phyloP scores from a whole-genome alignment of 352 stramenopile genomes.

The Globisporangium iwayamae region DNA sequence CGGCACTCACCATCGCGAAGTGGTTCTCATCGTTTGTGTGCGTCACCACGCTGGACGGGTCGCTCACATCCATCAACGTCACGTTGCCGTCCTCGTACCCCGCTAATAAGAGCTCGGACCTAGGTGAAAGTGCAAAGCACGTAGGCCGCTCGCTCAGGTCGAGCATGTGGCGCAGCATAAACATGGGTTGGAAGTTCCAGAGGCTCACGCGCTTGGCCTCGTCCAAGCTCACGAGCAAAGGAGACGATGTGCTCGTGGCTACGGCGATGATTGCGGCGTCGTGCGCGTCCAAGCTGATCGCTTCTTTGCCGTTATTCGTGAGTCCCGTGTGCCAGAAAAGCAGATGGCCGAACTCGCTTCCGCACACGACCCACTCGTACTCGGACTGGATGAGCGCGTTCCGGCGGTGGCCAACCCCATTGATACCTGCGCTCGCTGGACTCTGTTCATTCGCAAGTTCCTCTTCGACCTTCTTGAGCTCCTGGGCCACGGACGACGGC shows the following conservation, averaged over 20 bases:
- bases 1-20: constrained; percentile 52
- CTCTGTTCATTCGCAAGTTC: not conserved
- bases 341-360: constrained; percentile 57
- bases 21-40: constrained; percentile 44
- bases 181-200: constrained; percentile 57
- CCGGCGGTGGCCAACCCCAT: not conserved
- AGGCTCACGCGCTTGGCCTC: constrained; percentile 35
- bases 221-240: constrained; percentile 57
- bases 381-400: constrained; percentile 40
- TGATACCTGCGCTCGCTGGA: not conserved
- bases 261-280: constrained; percentile 43
- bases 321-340: constrained; percentile 71
- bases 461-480: constrained; percentile 16
- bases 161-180: constrained; percentile 49
- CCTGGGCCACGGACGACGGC: constrained; percentile 11
- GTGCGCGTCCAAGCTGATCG: constrained; percentile 52
- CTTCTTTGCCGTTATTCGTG: constrained; percentile 30
- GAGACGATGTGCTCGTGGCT: constrained; percentile 35
- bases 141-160: constrained; percentile 43
- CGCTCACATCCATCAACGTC: constrained; percentile 41
- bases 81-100: constrained; percentile 66
- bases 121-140: constrained; percentile 46
- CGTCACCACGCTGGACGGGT: constrained; percentile 32
- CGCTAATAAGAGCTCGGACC: constrained; percentile 51
- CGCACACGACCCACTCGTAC: constrained; percentile 63